Percentiles rank a stretch among this genome's conserved stretches.
Evolutionary conservation across 1,139 yeast genomes (phyloP).

Genomic region (Yamadazyma spencermartinsiae): DNA sequence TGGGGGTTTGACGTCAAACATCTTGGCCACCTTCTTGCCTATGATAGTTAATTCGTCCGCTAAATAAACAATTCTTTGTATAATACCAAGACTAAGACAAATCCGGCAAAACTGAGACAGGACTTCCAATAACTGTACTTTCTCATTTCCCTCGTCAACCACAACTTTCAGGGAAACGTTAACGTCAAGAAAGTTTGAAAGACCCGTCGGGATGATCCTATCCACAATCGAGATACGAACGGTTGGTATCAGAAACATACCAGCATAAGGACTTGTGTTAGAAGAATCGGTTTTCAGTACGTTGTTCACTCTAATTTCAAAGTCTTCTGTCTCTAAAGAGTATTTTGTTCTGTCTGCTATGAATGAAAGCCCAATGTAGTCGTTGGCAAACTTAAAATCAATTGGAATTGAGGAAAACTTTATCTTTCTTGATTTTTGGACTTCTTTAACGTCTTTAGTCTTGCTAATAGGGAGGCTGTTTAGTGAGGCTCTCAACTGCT

Average conservation of each 20-base stretch:
- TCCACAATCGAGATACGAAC: conserved; percentile 40
- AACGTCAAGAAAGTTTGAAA: conserved; percentile 50
- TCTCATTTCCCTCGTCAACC: conserved; percentile 27
- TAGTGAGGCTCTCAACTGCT: conserved; percentile 11
- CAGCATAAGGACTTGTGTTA: conserved; percentile 22
- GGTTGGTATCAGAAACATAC: conserved; percentile 43
- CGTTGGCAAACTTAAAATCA: conserved; percentile 29
- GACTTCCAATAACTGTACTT: conserved; percentile 50
- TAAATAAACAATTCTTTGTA: conserved; percentile 36
- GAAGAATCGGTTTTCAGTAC: conserved; percentile 8
- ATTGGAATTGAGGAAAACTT: conserved; percentile 19
- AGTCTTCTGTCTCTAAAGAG: conserved; percentile 27
- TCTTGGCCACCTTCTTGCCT: conserved; percentile 5
- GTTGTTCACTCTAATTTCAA: conserved; percentile 25
- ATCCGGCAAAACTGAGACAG: conserved; percentile 60
- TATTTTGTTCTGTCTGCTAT: conserved; percentile 32
- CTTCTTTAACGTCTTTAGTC: conserved; percentile 1
- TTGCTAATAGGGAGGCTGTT: neutral
- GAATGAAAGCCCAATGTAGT: conserved; percentile 39
- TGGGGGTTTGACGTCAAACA: neutral
- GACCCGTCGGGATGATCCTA: conserved; percentile 35
- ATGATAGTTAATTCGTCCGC: conserved; percentile 15
- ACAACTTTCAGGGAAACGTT: conserved; percentile 38
- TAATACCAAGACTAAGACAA: conserved; percentile 53
- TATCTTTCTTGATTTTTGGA: conserved; percentile 1